Conservation (phyloP, 2,329 filamentous ascomycete genomes). For the Xylaria arbuscula region DNA sequence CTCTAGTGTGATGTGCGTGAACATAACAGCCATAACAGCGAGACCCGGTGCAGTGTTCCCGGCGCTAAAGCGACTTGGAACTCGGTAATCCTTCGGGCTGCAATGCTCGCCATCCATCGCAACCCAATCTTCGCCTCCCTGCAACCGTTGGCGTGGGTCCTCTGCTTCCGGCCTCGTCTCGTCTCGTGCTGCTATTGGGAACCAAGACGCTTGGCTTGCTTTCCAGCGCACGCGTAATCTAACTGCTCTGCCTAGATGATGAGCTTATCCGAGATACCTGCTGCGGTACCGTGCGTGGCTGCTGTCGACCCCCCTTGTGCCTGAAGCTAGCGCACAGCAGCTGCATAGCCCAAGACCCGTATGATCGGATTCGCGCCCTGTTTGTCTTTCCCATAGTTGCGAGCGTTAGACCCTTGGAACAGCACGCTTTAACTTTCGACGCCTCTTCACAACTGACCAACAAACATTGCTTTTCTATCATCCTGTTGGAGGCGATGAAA, state of each 20-base stretch:
- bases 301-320: conserved; percentile 18
- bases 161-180: conserved; percentile 1
- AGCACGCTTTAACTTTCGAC: background rate
- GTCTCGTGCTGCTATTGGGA: conserved; percentile 10
- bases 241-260: background rate
- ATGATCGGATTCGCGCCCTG: conserved; percentile 28
- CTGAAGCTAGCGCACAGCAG: conserved; percentile 34
- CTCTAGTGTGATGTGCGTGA: conserved; percentile 9
- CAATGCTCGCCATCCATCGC: conserved; percentile 25
- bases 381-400: conserved; percentile 2
- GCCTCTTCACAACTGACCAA: conserved; percentile 5
- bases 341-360: conserved; percentile 20
- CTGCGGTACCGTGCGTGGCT: conserved; percentile 6
- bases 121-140: conserved; percentile 33
- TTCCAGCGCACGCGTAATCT: conserved; percentile 22
- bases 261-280: conserved; percentile 15
- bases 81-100: conserved; percentile 26
- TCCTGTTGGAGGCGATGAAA: background rate
- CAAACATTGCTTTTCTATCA: background rate
- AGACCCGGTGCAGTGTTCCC: conserved; percentile 16
- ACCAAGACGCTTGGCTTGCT: conserved; percentile 12
- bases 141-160: conserved; percentile 9
- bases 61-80: conserved; percentile 19
- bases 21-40: conserved; percentile 8
- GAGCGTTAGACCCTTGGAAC: background rate